Evolutionary conservation across 495 filamentous ascomycete genomes (phyloP).

Genomic region (Penicillium desertorum): DNA sequence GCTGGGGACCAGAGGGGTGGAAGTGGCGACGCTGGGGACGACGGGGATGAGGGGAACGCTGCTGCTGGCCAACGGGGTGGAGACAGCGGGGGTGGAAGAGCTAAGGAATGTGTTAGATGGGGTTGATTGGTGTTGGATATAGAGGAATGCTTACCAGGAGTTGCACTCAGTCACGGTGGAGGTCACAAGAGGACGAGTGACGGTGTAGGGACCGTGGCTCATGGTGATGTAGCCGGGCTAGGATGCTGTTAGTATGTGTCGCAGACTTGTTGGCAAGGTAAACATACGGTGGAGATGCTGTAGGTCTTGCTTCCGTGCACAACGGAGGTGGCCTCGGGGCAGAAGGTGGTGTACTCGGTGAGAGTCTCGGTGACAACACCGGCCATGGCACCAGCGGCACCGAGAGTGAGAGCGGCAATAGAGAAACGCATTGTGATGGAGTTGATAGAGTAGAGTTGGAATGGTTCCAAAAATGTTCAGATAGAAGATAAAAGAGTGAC

Average conservation of each 20-base stretch:
- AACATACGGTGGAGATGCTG: conserved; percentile 69
- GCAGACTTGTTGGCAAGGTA: conserved; percentile 5
- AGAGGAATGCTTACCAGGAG: conserved; percentile 53
- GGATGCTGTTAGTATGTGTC: conserved; percentile 17
- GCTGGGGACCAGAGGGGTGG: conserved; percentile 13
- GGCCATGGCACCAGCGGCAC: conserved; percentile 58
- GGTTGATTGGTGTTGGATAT: not conserved
- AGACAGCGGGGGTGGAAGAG: conserved; percentile 16
- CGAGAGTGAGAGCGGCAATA: conserved; percentile 67
- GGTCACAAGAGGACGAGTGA: conserved; percentile 67
- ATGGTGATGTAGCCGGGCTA: conserved; percentile 77
- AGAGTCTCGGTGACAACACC: conserved; percentile 73
- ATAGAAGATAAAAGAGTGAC: conserved; percentile 26
- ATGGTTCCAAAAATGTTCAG: conserved; percentile 26
- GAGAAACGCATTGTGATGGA: conserved; percentile 85
- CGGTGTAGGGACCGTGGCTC: conserved; percentile 58
- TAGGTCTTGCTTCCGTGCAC: conserved; percentile 69
- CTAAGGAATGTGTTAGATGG: conserved; percentile 18
- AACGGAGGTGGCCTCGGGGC: conserved; percentile 73
- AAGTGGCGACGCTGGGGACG: conserved; percentile 32
- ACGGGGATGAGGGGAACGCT: conserved; percentile 46
- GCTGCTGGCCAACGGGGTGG: not conserved
- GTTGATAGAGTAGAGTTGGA: conserved; percentile 18
- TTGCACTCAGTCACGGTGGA: conserved; percentile 63
- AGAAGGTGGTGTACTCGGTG: conserved; percentile 81